A percentile compares a stretch with the other conserved stretches of the same genome.
phyloP scores from a whole-genome alignment of 495 filamentous ascomycete species.

The Astrothelium subdiscretum region DNA sequence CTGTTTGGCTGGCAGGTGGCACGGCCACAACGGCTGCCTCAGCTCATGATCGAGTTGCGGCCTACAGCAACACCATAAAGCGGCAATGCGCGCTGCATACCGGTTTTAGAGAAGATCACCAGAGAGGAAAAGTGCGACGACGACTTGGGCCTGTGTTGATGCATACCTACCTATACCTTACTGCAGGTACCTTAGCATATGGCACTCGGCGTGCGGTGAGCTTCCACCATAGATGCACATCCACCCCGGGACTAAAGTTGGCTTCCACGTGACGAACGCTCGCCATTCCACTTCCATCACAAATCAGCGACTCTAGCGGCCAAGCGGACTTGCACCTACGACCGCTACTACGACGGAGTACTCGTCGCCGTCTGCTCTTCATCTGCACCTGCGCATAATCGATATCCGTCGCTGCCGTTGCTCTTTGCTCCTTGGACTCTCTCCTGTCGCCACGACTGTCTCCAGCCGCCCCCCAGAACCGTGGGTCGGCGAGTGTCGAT shows the following conservation, averaged over 20 bases:
- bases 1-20: not conserved
- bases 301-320: slow-evolving; percentile 1
- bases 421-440: not conserved
- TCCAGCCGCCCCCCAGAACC: not conserved
- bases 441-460: not conserved
- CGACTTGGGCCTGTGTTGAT: too few species aligned
- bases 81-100: not conserved
- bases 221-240: too few species aligned
- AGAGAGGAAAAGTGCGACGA: too few species aligned
- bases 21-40: not conserved
- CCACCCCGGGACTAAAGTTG: too few species aligned
- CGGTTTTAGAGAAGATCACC: not conserved
- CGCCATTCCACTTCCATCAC: slow-evolving; percentile 1
- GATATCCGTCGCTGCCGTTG: not conserved
- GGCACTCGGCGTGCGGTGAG: too few species aligned
- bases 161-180: too few species aligned
- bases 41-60: not conserved
- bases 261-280: not conserved
- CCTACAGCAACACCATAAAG: not conserved
- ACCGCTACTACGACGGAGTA: not conserved
- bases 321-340: not conserved
- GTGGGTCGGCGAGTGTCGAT: not conserved
- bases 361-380: not conserved
- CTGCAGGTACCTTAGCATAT: too few species aligned
- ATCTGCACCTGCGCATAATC: not conserved